Conservation (phyloP, 176 grass and related monocot species). For the Secale cereale region DNA sequence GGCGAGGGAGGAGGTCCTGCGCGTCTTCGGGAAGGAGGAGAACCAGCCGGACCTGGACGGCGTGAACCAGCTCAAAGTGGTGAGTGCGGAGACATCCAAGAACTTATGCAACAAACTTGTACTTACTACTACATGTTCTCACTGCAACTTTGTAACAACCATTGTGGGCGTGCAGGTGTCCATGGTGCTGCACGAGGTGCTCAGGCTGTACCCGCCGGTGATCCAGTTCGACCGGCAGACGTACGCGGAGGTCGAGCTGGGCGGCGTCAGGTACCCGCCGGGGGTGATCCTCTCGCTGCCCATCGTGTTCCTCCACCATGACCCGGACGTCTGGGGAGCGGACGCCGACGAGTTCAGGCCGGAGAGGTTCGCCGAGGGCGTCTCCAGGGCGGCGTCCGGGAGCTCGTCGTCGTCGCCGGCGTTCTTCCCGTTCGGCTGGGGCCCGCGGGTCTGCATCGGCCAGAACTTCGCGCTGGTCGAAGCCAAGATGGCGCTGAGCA, state of each 20-base stretch:
- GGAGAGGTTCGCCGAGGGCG: conserved; percentile 41
- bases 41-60: conserved; percentile 36
- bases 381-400: conserved; percentile 39
- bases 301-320: conserved; percentile 31
- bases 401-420: not conserved
- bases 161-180: conserved; percentile 27
- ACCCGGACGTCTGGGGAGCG: conserved; percentile 31
- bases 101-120: too few relatives aligned
- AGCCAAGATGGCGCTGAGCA: conserved; percentile 52
- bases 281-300: conserved; percentile 32
- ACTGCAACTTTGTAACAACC: not conserved
- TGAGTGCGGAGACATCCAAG: conserved; percentile 1
- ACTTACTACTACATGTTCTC: not conserved
- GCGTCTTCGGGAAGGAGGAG: conserved; percentile 21
- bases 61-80: conserved; percentile 37
- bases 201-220: conserved; percentile 49
- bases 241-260: conserved; percentile 31
- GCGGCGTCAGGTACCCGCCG: conserved; percentile 27
- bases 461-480: conserved; percentile 51
- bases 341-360: conserved; percentile 51
- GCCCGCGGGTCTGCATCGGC: conserved; percentile 39
- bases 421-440: conserved; percentile 49
- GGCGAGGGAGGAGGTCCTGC: conserved; percentile 51
- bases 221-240: conserved; percentile 15
- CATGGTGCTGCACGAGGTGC: conserved; percentile 50